Evolutionary conservation across 202 grass and related monocot species (phyloP), one percentile per base, ranked within the genome.

Genomic region (Digitaria exilis): DNA sequence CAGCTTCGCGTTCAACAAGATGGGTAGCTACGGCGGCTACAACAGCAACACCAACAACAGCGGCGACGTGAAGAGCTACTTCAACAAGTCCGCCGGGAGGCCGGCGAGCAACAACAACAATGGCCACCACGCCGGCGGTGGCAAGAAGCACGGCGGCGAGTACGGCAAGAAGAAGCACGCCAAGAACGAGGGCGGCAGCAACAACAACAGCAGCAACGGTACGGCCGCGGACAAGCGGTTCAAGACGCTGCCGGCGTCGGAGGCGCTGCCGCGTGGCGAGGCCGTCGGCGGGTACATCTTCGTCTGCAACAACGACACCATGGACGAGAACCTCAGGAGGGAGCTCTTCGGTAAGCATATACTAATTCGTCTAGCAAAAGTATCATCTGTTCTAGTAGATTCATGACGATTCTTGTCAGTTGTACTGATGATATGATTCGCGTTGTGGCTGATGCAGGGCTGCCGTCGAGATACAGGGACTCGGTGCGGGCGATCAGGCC

Each of bases 301-400:
- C 63, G 96, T 98, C 82, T 98, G 96, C 78, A 98, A 98, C 86
- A 98, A 98, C 80, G 96, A 98, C 73, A 96, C 96, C 82, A 96
- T 99, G 96, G 91, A 95, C 59, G 96, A 99, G 81, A 96, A 98
- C 83, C 96, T 98, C 84, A 80, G 81, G 49, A 89, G 96, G 49
- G 85, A 98, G 82, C 96, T 98, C 41, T 98, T 98, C 84, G 96
- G 96, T 98, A 88, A 35, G 70, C 34, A 12, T 13, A 22, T 46
- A 19, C 45, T n/a, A n/a, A 64, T 21, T 1, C 2, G 10, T 51
- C 49, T 18, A 44, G 16, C 17, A 14, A 46, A 10, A 14, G 11
- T 14, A 11, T 2, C 6, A 43, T 48, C 13, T 37, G 37, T 69
- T 15, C 42, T 51, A 19, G 9, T 51, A 19, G 9, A 44, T 44